phyloP scores from a whole-genome alignment of 768 basidiomycete genomes.

The Russula foetens region DNA sequence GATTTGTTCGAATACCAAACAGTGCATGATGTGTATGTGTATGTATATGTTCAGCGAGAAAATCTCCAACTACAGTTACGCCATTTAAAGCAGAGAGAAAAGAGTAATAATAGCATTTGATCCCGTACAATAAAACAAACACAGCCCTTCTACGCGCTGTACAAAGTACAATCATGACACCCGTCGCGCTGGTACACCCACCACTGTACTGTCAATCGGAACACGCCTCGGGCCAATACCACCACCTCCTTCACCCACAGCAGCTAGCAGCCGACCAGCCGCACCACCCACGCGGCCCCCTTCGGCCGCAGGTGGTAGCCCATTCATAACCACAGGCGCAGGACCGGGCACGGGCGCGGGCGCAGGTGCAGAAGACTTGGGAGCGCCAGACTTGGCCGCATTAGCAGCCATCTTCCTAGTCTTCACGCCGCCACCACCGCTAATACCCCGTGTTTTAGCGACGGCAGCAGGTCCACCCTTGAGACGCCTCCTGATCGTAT shows the following conservation, averaged over 20 bases:
- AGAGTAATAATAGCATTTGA: neutral
- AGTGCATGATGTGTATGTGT: neutral
- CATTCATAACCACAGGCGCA: neutral
- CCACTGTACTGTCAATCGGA: conserved; percentile 57
- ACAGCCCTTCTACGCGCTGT: neutral
- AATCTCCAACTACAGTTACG: no score
- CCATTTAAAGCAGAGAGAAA: neutral
- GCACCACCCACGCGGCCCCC: conserved; percentile 12
- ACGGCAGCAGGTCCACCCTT: conserved; percentile 5
- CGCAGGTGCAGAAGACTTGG: neutral
- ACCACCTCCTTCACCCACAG: neutral
- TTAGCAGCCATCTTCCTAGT: neutral
- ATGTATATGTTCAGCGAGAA: conserved; percentile 12
- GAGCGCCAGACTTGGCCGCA: neutral
- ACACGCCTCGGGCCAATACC: conserved; percentile 45
- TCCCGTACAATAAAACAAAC: neutral
- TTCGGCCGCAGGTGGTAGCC: neutral
- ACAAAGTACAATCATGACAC: conserved; percentile 26
- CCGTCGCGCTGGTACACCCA: conserved; percentile 41
- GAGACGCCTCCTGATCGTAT: conserved; percentile 18
- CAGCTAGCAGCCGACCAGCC: conserved; percentile 7
- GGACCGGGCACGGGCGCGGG: neutral
- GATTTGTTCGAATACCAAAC: no score
- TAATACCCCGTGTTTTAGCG: neutral
- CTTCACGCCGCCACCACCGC: neutral